phyloP scores from a whole-genome alignment of 1,284 basidiomycete species.

The Dichomitus squalens region DNA sequence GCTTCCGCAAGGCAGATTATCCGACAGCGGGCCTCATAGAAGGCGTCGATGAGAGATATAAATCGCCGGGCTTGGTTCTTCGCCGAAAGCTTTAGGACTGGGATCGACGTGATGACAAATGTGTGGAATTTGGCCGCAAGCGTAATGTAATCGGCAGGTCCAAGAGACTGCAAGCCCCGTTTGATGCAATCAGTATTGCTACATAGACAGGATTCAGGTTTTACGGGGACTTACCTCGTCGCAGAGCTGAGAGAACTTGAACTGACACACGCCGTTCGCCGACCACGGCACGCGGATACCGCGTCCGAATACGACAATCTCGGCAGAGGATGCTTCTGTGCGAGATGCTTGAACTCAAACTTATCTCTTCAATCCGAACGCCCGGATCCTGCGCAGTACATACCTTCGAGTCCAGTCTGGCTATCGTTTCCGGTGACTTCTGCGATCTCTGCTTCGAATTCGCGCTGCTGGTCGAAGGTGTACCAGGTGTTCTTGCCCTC shows the following conservation, averaged over 20 bases:
- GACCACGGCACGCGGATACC: conserved; percentile 51
- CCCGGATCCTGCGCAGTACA: background rate
- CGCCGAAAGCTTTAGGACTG: conserved; percentile 54
- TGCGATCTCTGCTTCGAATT: conserved; percentile 29
- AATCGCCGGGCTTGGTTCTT: conserved; percentile 76
- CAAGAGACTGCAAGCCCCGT: conserved; percentile 46
- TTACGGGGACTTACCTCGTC: conserved; percentile 46
- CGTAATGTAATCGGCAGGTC: conserved; percentile 72
- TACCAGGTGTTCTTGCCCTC: conserved; percentile 38
- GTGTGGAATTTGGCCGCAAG: conserved; percentile 61
- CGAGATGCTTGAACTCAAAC: background rate
- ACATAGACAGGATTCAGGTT: background rate
- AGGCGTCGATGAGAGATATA: conserved; percentile 73
- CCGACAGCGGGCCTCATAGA: conserved; percentile 53
- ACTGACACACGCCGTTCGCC: conserved; percentile 46
- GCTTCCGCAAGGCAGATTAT: conserved; percentile 50
- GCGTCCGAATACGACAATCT: conserved; percentile 46
- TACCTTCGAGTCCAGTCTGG: conserved; percentile 1
- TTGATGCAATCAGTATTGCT: background rate
- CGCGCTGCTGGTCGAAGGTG: conserved; percentile 24
- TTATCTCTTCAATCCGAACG: conserved; percentile 1
- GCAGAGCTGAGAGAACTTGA: conserved; percentile 65
- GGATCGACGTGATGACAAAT: conserved; percentile 61
- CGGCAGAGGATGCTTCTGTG: conserved; percentile 11
- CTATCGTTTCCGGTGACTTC: background rate